A percentile compares a stretch with the other conserved stretches of the same genome.
Conservation (phyloP, 306 rosid genomes). For the Geum urbanum region DNA sequence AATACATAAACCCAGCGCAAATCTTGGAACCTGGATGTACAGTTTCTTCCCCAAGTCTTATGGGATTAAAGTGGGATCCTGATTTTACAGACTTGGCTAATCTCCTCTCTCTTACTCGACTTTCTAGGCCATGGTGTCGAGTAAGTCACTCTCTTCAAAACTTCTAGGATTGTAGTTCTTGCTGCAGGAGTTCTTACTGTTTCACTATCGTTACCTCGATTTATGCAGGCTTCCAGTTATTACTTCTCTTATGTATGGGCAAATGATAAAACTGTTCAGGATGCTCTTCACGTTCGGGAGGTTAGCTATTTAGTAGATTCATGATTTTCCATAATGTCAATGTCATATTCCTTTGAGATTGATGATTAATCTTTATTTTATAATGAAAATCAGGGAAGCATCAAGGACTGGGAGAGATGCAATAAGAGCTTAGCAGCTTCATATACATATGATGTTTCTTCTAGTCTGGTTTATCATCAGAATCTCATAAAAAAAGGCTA, state of each 20-base stretch:
- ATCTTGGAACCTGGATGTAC: constrained; percentile 11
- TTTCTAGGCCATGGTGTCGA: constrained; percentile 15
- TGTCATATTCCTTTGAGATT: not conserved
- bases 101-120: not conserved
- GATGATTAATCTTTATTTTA: not conserved
- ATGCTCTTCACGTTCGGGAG: constrained; percentile 19
- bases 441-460: constrained; percentile 12
- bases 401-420: constrained; percentile 29
- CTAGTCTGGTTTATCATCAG: constrained; percentile 21
- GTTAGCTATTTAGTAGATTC: not conserved
- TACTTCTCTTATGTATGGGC: constrained; percentile 4
- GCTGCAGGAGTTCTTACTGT: not conserved
- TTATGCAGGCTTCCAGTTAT: constrained; percentile 1
- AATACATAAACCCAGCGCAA: rapidly evolving
- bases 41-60: no score
- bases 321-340: not conserved
- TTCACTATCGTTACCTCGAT: not conserved
- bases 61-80: not conserved
- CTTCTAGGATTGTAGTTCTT: not conserved
- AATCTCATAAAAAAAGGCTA: constrained; percentile 26
- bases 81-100: not conserved
- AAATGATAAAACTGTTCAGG: constrained; percentile 21
- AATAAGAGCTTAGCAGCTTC: constrained; percentile 5
- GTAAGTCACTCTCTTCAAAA: not conserved
- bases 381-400: constrained; percentile 20